Base-by-base conservation (phyloP, 805 yeast species). In the Kregervanrija delftensis region DNA sequence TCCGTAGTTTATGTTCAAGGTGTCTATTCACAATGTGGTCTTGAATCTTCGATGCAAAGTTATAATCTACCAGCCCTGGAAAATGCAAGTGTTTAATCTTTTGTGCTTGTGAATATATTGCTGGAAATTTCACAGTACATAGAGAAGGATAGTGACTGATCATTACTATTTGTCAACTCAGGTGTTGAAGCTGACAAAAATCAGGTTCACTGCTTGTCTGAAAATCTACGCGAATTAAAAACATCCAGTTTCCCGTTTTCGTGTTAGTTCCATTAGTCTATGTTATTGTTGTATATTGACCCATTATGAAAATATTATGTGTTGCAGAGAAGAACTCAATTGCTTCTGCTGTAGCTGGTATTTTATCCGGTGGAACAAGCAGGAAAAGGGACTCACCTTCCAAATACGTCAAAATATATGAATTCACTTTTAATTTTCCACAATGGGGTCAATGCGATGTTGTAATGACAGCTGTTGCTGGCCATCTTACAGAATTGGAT, bases 271-370 rank as follows among this genome's bases (percentile, higher is more conserved):
- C 8, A n/a, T 16, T 13, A 14, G 11, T 17, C 6, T 8, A 30
- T 36, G 16, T 15, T 32, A n/a, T 32, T 6, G 13, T 5, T 32
- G 33, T 11, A 12, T 32, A n/a, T 3, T 8, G 9, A 32, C 33
- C 42, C 28, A 34, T 33, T 37, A 84, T 86, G 93, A 81, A 69
- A 52, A 77, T 93, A 4, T 76, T 93, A 40, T 91, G 97, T 66
- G 96, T 93, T 45, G 99, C 99, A 2, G 99, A 93, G 67, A 93
- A 93, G 65, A 95, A 95, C 45, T 86, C 96, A 1, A 93, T 93
- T 40, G 95, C 97, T 3, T 87, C 83, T 60, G 83, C 87, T 11
- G 89, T 93, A 11, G 75, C 95, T 0, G 61, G 65, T 34, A 81
- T 83, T 1, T 73, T 93, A 2, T 81, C 93, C 13, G 96, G 96